Conservation (phyloP, 176 grass and related monocot genomes). For the Oropetium thomaeum region DNA sequence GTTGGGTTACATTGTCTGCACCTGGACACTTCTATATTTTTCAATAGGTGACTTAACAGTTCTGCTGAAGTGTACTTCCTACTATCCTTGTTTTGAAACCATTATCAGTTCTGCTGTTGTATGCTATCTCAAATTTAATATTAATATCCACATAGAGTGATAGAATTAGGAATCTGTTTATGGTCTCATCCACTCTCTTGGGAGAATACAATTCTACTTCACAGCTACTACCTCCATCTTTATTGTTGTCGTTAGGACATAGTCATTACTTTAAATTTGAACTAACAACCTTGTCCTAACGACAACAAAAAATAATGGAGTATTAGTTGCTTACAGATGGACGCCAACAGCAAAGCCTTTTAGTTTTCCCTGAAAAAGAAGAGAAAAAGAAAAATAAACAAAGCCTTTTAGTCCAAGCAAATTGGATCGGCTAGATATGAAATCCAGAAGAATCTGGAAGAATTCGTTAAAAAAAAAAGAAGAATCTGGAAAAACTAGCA, state of each 20-base stretch:
- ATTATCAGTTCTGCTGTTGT: slow-evolving; percentile 13
- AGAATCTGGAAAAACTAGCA: not conserved
- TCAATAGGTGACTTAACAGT: slow-evolving; percentile 46
- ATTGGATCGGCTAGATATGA: not conserved
- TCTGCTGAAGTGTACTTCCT: slow-evolving; percentile 10
- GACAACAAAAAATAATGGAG: too few species aligned
- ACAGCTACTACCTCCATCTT: too few species aligned
- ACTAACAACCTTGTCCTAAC: too few species aligned
- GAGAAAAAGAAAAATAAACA: too few species aligned
- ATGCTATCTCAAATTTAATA: not conserved
- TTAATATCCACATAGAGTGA: not conserved
- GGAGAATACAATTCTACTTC: not conserved
- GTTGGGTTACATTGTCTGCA: slow-evolving; percentile 76
- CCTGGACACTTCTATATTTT: slow-evolving; percentile 88
- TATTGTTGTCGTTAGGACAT: too few species aligned
- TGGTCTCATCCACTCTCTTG: not conserved
- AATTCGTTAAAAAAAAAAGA: not conserved
- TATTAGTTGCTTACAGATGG: too few species aligned
- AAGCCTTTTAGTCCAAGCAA: not conserved
- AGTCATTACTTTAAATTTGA: too few species aligned
- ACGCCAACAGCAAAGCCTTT: too few species aligned
- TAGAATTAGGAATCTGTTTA: slow-evolving; percentile 28
- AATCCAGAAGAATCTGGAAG: too few species aligned
- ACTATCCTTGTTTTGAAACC: slow-evolving; percentile 12
- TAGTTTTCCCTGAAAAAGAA: too few species aligned